Base-by-base conservation (phyloP, 1,139 yeast species). In the Saccharomyces hybrid region DNA sequence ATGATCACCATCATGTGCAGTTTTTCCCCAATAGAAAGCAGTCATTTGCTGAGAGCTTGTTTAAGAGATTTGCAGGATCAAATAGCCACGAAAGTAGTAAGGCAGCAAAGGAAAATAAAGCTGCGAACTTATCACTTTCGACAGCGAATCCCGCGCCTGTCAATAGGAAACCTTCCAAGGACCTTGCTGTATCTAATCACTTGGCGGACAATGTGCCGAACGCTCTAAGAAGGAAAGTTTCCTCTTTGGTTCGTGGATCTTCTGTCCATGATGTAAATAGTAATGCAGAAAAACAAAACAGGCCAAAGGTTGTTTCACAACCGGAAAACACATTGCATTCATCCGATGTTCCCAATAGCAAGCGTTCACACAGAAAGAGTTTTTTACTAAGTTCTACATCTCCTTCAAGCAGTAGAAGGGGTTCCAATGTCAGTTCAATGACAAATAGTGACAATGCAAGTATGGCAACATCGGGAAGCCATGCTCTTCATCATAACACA, bases 31-130 rank as follows among this genome's bases (percentile, higher is more conserved):
- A 27, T 13, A 58, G 67, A 34, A 65, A 65, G 53, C 55, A 58
- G 25, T 65, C 69, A 1, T 61, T 65, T 51, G 67, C 69, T 1
- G 64, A 60, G n/a, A 56, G 54, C 34, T 47, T 64, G 2, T 59
- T 65, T 23, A 65, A 63, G 52, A 58, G 62, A 51, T 49, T 64
- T 16, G 60, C 66, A 14, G 57, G 58, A 23, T 41, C 48, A 4
- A 46, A 19, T 14, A 27, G 28, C 26, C 49, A 34, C 9, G 50
- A 28, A 13, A 6, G 16, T 34, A 34, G 19, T 19, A 31, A 50
- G 23, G 31, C 46, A 46, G 34, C n/a, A 28, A 46, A n/a, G 16
- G 27, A 60, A 63, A 58, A 63, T 60, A 50, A 61, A 64, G 32
- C 44, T 54, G 16, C 46, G 5, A 19, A 48, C 26, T 26, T 27